Evolutionary conservation across 2,329 filamentous ascomycete genomes (phyloP).

Genomic region (Simplicillium sp.): DNA sequence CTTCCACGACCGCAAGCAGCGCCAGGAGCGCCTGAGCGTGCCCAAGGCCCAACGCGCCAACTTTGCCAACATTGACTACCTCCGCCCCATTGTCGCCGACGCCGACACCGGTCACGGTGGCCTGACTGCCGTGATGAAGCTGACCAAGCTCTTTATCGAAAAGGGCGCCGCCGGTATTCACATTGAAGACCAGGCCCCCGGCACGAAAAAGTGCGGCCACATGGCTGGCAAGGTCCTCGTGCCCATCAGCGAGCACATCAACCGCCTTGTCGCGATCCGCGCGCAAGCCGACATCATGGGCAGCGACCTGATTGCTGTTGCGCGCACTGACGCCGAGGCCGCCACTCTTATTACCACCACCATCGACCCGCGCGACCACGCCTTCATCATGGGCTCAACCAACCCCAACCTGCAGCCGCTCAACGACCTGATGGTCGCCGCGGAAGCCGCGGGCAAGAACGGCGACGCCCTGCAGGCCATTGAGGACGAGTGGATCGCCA

Average conservation of each 20-base stretch:
- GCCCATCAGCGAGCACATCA: conserved; percentile 95
- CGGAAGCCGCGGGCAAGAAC: conserved; percentile 71
- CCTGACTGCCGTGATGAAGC: conserved; percentile 98
- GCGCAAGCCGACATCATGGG: conserved; percentile 99
- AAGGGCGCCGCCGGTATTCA: conserved; percentile 95
- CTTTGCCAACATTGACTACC: conserved; percentile 79
- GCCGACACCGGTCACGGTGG: conserved; percentile 96
- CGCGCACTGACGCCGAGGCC: conserved; percentile 93
- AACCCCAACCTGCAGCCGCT: conserved; percentile 78
- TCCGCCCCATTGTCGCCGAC: conserved; percentile 92
- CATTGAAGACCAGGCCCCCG: conserved; percentile 96
- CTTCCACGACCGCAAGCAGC: conserved; percentile 98
- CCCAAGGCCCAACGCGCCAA: conserved; percentile 64
- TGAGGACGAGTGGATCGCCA: conserved; percentile 76
- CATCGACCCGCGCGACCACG: conserved; percentile 91
- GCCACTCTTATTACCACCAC: conserved; percentile 94
- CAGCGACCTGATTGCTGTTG: conserved; percentile 79
- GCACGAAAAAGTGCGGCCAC: conserved; percentile 98
- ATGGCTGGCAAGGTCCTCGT: conserved; percentile 99
- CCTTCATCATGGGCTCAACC: conserved; percentile 83
- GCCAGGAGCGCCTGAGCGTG: conserved; percentile 79
- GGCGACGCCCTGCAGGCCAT: conserved; percentile 79
- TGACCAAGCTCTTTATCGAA: conserved; percentile 95
- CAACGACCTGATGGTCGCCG: conserved; percentile 82
- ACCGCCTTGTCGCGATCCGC: conserved; percentile 89